Evolutionary conservation across 257 asterid species (phyloP).

Genomic region (Osmanthus fragrans): DNA sequence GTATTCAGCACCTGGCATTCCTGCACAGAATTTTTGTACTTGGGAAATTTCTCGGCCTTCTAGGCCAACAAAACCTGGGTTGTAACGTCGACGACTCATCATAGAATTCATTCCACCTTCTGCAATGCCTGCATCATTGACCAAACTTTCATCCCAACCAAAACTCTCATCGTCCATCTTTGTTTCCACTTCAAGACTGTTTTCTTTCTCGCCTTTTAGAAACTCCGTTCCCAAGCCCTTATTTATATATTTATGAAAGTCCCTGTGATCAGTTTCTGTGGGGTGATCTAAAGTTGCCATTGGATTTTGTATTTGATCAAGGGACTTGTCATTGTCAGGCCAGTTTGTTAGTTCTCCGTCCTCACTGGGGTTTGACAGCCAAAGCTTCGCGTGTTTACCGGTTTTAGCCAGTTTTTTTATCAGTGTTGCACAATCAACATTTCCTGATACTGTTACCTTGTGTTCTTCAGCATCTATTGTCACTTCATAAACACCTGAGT

Average conservation of each 20-base stretch:
- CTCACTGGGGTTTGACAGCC: conserved; percentile 25
- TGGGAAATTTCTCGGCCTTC: conserved; percentile 27
- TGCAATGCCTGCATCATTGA: conserved; percentile 13
- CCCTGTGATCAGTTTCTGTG: conserved; percentile 26
- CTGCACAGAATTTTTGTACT: conserved; percentile 18
- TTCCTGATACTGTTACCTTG: conserved; percentile 35
- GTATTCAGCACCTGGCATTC: conserved; percentile 24
- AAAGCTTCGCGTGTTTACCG: conserved; percentile 67
- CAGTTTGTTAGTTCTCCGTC: conserved; percentile 18
- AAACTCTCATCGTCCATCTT: conserved; percentile 20
- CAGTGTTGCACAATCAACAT: conserved; percentile 38
- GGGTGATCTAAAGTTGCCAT: conserved; percentile 17
- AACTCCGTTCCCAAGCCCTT: conserved; percentile 14
- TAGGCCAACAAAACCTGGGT: conserved; percentile 10
- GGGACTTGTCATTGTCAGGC: conserved; percentile 21
- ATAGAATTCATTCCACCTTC: conserved; percentile 21
- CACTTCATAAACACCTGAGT: conserved; percentile 62
- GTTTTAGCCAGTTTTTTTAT: conserved; percentile 32
- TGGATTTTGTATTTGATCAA: conserved; percentile 22
- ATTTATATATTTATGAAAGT: conserved; percentile 22
- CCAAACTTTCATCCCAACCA: conserved; percentile 27
- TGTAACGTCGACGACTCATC: conserved; percentile 18
- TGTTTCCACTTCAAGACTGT: conserved; percentile 14
- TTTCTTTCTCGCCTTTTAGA: conserved; percentile 9
- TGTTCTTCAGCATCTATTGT: conserved; percentile 39